These are phyloP conservation scores for Lepiota brunneoincarnata DNA, from an alignment of 768 basidiomycete species.

Conservation along the genomic window DNA sequence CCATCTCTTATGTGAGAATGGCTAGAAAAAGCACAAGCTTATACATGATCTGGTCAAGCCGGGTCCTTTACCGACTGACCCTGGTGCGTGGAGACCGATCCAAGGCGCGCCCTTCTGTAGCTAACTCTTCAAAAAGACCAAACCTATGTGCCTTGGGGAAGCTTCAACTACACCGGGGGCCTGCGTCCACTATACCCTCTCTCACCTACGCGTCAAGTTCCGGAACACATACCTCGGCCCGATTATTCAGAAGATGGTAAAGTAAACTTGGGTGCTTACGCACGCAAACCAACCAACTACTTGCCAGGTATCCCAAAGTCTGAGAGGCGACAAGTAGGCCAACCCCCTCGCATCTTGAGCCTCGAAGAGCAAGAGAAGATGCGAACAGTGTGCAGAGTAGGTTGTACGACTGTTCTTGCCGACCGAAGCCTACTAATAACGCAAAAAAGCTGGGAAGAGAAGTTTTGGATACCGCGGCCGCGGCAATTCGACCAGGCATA, in stretches of 20 bases:
- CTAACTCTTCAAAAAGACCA: conserved; percentile 45
- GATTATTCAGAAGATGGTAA: conserved; percentile 74
- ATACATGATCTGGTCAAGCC: conserved; percentile 63
- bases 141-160: conserved; percentile 77
- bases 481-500: conserved; percentile 83
- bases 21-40: conserved; percentile 79
- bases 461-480: conserved; percentile 90
- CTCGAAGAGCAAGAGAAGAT: conserved; percentile 85
- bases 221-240: conserved; percentile 80
- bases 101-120: no score
- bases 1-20: not conserved
- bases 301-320: conserved; percentile 53
- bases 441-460: conserved; percentile 73
- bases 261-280: conserved; percentile 10
- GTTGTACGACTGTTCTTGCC: conserved; percentile 24
- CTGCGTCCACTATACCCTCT: conserved; percentile 88
- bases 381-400: conserved; percentile 80
- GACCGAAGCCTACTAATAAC: not conserved
- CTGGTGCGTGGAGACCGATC: not conserved
- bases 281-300: conserved; percentile 10
- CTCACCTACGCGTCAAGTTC: conserved; percentile 71
- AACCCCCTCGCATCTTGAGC: conserved; percentile 63
- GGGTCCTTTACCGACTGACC: conserved; percentile 11
- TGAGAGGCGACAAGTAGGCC: conserved; percentile 56
- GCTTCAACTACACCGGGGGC: conserved; percentile 74